Conservation (phyloP, 1,284 basidiomycete species). For the Leccinum cinnamomeum region DNA sequence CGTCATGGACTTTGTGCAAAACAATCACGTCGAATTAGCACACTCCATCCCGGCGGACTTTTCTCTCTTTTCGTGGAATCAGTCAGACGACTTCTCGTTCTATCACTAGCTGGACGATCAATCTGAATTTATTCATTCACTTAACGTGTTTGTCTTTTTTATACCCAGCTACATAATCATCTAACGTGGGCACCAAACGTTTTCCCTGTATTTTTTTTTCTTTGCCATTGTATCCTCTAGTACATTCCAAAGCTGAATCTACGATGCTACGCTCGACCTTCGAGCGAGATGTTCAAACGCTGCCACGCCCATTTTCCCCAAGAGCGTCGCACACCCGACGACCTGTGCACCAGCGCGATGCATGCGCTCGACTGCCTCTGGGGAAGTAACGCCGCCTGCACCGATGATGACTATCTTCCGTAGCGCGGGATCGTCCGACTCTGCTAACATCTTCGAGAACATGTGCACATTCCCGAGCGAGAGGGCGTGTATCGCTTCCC, state of each 20-base stretch:
- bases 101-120: slow-evolving; percentile 20
- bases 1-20: slow-evolving; percentile 14
- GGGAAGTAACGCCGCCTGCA: slow-evolving; percentile 72
- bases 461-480: slow-evolving; percentile 72
- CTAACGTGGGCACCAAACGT: slow-evolving; percentile 14
- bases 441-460: slow-evolving; percentile 52
- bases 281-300: slow-evolving; percentile 57
- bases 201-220: slow-evolving; percentile 25
- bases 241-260: slow-evolving; percentile 8
- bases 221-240: slow-evolving; percentile 18
- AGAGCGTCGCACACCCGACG: slow-evolving; percentile 72
- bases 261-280: slow-evolving; percentile 6
- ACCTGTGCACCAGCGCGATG: slow-evolving; percentile 64
- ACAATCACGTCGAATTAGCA: slow-evolving; percentile 2
- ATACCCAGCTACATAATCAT: slow-evolving; percentile 8
- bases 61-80: slow-evolving; percentile 24
- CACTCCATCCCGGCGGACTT: slow-evolving; percentile 13
- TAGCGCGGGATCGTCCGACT: slow-evolving; percentile 43
- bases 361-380: slow-evolving; percentile 63
- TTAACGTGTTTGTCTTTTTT: slow-evolving; percentile 16
- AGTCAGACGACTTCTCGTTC: slow-evolving; percentile 24
- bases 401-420: slow-evolving; percentile 63
- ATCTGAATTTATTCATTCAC: slow-evolving; percentile 33
- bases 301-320: slow-evolving; percentile 63
- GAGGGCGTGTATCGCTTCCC: slow-evolving; percentile 71